These are phyloP conservation scores for Ceratocystis variospora DNA, from an alignment of 2,329 filamentous ascomycete genomes.

Conservation along the genomic window DNA sequence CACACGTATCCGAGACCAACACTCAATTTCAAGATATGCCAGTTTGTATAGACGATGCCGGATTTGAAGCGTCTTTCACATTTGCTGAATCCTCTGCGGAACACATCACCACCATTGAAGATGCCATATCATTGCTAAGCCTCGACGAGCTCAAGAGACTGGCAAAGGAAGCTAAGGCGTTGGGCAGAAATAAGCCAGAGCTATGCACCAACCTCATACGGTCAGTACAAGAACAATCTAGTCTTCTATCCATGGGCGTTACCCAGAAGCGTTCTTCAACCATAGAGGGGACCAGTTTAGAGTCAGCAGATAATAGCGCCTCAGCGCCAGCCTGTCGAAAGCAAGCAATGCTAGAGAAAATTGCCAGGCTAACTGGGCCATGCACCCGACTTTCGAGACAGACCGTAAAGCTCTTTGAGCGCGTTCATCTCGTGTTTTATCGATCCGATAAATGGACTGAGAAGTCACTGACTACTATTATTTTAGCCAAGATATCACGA, in stretches of 20 bases:
- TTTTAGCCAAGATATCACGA: conserved; percentile 76
- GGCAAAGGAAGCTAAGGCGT: conserved; percentile 73
- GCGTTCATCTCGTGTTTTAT: conserved; percentile 92
- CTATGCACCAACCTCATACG: conserved; percentile 59
- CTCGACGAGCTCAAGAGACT: conserved; percentile 76
- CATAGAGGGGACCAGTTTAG: conserved; percentile 25
- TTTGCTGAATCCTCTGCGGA: conserved; percentile 72
- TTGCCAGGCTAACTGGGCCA: conserved; percentile 61
- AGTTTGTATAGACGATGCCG: conserved; percentile 20
- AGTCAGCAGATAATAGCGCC: conserved; percentile 8
- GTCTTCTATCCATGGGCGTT: conserved; percentile 51
- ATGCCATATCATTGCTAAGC: conserved; percentile 68
- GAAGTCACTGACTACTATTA: conserved; percentile 88
- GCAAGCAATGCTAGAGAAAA: conserved; percentile 48
- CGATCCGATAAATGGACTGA: conserved; percentile 94
- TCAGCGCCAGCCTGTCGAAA: not conserved
- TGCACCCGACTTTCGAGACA: conserved; percentile 67
- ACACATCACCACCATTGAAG: conserved; percentile 62
- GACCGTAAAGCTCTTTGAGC: conserved; percentile 71
- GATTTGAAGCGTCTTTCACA: conserved; percentile 46
- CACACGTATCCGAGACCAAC: not conserved
- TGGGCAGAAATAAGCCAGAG: conserved; percentile 78
- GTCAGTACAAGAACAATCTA: conserved; percentile 59
- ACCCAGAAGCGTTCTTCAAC: not conserved
- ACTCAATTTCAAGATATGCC: not conserved